phyloP scores from a whole-genome alignment of 2,329 filamentous ascomycete genomes.

The Aureobasidium pullulans region DNA sequence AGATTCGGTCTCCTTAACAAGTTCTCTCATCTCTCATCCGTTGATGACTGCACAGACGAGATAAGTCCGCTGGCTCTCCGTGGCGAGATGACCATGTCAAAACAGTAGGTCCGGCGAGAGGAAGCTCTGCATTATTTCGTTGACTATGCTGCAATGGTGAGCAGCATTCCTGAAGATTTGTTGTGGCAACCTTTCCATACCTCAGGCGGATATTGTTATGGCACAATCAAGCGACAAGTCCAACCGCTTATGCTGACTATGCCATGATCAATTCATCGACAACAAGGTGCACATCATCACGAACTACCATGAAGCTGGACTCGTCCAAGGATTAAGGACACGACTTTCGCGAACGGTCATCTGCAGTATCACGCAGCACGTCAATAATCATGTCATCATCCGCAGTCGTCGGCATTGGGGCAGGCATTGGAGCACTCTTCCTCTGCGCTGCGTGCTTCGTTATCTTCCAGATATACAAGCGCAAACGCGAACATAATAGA shows the following conservation, averaged over 20 bases:
- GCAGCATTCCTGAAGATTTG: conserved; percentile 15
- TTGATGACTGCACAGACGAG: background rate
- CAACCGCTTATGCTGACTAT: background rate
- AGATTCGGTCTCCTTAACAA: background rate
- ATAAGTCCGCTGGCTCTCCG: background rate
- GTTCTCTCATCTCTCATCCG: no score
- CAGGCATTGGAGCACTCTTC: conserved; percentile 23
- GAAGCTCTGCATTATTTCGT: background rate
- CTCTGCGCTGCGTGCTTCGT: conserved; percentile 22
- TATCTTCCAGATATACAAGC: conserved; percentile 20
- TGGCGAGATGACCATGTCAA: background rate
- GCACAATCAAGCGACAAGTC: background rate
- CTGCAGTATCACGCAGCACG: background rate
- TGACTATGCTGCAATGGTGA: background rate
- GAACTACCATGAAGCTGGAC: background rate
- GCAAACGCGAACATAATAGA: conserved; percentile 20
- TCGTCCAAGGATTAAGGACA: background rate
- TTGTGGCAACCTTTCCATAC: conserved; percentile 15
- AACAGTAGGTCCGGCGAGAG: background rate
- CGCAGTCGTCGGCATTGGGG: conserved; percentile 20
- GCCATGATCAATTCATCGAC: background rate
- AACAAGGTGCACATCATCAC: background rate
- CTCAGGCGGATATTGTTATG: background rate
- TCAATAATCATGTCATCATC: background rate
- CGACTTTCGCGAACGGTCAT: background rate